Evolutionary conservation across 805 yeast genomes (phyloP), one percentile per base, ranked within the genome.

Genomic region (Clavispora carvajalis): DNA sequence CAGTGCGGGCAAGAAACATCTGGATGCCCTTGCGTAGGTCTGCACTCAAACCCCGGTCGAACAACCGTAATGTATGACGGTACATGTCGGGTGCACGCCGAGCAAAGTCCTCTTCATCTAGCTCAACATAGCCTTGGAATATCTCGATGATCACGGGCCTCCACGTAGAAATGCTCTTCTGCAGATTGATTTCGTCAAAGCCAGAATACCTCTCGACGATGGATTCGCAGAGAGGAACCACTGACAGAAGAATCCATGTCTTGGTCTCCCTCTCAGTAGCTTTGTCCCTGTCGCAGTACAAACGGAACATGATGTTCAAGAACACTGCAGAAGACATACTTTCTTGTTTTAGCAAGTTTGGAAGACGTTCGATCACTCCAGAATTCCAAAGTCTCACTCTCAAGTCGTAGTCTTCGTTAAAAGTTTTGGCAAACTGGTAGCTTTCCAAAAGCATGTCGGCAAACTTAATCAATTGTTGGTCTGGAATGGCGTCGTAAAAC

Each of bases 71-170:
- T 23, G 82, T 78, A 37, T 79, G 64, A 24, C 69, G 71, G 59
- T 82, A 85, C 66, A 83, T 74, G 15, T 59, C 68, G 0, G 87
- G 79, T 51, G 85, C 73, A 53, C 77, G 70, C 38, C 60, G 59
- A 25, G 58, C 58, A 58, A 87, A 88, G 59, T 88, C 95, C 1
- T 66, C 76, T 37, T 80, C 85, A 51, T 84, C 85, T 49, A 93
- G 73, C 54, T 81, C 85, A 35, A 79, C 77, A 54, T 82, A 83
- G 3, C 95, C 96, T 58, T 85, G 89, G 47, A 83, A 67, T 18
- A 93, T 84, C 58, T 85, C 95, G 24, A 86, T 83, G 29, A 91
- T 88, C 15, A 93, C 97, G 0, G 98, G 97, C 53, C 85, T 74
- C 95, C 97, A 84, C 3, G 95, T 82, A 13, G 77, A 71, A 33